phyloP scores from a whole-genome alignment of 495 filamentous ascomycete species.

The Neurospora sp. region DNA sequence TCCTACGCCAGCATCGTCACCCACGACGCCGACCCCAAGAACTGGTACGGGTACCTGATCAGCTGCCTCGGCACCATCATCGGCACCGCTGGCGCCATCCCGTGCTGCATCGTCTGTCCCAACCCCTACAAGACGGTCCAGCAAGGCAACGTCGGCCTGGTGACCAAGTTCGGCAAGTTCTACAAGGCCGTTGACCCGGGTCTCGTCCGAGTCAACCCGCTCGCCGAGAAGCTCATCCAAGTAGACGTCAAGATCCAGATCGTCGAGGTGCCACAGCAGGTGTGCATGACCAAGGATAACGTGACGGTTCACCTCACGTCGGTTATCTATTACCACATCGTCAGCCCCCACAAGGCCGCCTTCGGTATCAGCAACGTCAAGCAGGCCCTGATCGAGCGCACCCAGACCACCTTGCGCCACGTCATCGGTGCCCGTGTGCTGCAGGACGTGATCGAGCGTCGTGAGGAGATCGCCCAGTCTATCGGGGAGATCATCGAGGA shows the following conservation, averaged over 20 bases:
- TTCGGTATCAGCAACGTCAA: constrained; percentile 94
- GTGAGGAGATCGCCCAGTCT: constrained; percentile 88
- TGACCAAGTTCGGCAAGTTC: constrained; percentile 95
- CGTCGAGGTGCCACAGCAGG: constrained; percentile 88
- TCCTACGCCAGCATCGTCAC: constrained; percentile 73
- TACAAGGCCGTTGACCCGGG: constrained; percentile 94
- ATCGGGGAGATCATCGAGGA: constrained; percentile 98
- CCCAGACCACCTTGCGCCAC: constrained; percentile 94
- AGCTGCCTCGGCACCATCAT: constrained; percentile 65
- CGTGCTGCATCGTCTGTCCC: constrained; percentile 85
- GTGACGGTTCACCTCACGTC: constrained; percentile 87
- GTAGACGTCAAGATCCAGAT: constrained; percentile 99
- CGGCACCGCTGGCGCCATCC: constrained; percentile 77
- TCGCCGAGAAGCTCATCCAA: constrained; percentile 78
- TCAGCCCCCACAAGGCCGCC: constrained; percentile 88
- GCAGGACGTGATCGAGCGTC: constrained; percentile 97
- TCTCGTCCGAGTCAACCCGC: constrained; percentile 96
- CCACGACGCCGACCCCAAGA: constrained; percentile 61
- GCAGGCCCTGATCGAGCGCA: constrained; percentile 92
- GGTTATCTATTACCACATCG: constrained; percentile 99
- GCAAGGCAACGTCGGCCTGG: constrained; percentile 88
- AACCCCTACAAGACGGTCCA: constrained; percentile 94
- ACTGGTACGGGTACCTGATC: constrained; percentile 90
- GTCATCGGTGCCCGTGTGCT: constrained; percentile 93
- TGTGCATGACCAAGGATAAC: constrained; percentile 99